Evolutionary conservation across 768 basidiomycete genomes (phyloP).

Genomic region (Naganishia friedmannii): DNA sequence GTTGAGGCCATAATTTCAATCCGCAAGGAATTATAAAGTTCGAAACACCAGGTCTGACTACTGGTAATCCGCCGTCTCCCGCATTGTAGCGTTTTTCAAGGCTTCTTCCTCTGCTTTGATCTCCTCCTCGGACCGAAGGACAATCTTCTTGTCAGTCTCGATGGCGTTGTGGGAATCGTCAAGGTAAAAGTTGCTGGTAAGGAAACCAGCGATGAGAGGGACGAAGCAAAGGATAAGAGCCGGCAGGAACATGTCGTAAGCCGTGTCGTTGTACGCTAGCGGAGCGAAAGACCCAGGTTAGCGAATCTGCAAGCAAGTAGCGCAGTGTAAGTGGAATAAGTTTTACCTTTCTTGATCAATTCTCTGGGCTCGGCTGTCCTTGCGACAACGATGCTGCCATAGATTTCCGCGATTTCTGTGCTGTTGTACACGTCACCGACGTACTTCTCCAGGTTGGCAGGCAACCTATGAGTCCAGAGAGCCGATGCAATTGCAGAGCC

Average conservation of each 20-base stretch:
- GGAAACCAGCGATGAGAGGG: constrained; percentile 44
- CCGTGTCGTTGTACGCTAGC: constrained; percentile 39
- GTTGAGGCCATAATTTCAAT: no score
- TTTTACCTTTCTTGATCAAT: constrained; percentile 38
- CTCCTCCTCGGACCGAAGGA: constrained; percentile 37
- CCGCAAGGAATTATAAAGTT: no score
- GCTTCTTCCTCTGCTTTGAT: constrained; percentile 32
- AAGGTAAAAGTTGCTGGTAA: constrained; percentile 49
- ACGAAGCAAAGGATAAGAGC: constrained; percentile 47
- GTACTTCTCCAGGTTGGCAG: constrained; percentile 37
- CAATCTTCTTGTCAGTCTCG: constrained; percentile 39
- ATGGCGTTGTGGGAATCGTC: constrained; percentile 50
- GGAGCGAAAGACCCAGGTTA: background rate
- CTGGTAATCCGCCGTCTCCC: background rate
- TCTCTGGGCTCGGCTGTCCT: constrained; percentile 42
- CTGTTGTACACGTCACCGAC: constrained; percentile 40
- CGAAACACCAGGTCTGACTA: background rate
- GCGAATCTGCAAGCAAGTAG: constrained; percentile 27
- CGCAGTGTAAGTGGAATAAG: background rate
- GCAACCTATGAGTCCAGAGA: constrained; percentile 42
- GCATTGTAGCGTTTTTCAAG: constrained; percentile 3
- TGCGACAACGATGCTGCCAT: constrained; percentile 41
- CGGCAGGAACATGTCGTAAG: constrained; percentile 42
- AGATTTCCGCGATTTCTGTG: constrained; percentile 45
- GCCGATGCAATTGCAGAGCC: constrained; percentile 50